Base-by-base conservation (phyloP, 2,329 filamentous ascomycete genomes). In the Penicillium sp. region DNA sequence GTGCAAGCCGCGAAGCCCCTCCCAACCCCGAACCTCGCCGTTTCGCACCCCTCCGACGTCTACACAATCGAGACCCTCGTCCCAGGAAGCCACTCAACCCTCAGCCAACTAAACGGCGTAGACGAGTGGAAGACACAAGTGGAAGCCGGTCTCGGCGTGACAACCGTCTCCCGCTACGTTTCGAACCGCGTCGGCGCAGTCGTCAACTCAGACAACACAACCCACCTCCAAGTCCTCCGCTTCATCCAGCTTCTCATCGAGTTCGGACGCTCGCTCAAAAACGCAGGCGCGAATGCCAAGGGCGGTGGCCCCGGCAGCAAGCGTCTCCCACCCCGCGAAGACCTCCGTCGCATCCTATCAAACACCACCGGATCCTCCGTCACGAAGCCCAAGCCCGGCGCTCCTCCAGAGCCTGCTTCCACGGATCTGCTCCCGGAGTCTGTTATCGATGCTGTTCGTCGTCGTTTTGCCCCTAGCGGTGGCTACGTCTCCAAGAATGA, bases 1-100 rank as follows among this genome's bases (percentile, higher is more conserved):
- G 73, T 79, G 38, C 77, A 79, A 69, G 77, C 75, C 49, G 72
- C 73, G 56, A 81, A 81, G 61, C 79, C 79, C 13, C 62, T 79
- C 27, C 79, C 79, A 2, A 69, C 66, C 4, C 70, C 78, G 10
- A 74, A 81, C 65, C 65, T 80, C 31, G 65, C 69, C 23, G 77
- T 78, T 15, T 70, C 71, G 27, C 75, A 78, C 51, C 78, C 79
- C 10, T 68, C 71, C 3, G 74, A 80, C 31, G 78, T 80, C n/a
- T 81, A 81, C 64, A 63, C 75, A 5, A 61, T 80, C 56, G 73
- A 76, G 13, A 62, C 63, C 8, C 71, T 81, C 45, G 73, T 81
- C 9, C 77, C 77, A 4, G 73, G 71, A 48, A 75, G 77, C 43
- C 57, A 69, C 21, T 69, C 73, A 10, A 78, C 77, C 10, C 72